A percentile compares a stretch with the other conserved stretches of the same genome.
Evolutionary conservation across 495 filamentous ascomycete genomes (phyloP).

Genomic region (Annulohypoxylon nitens): DNA sequence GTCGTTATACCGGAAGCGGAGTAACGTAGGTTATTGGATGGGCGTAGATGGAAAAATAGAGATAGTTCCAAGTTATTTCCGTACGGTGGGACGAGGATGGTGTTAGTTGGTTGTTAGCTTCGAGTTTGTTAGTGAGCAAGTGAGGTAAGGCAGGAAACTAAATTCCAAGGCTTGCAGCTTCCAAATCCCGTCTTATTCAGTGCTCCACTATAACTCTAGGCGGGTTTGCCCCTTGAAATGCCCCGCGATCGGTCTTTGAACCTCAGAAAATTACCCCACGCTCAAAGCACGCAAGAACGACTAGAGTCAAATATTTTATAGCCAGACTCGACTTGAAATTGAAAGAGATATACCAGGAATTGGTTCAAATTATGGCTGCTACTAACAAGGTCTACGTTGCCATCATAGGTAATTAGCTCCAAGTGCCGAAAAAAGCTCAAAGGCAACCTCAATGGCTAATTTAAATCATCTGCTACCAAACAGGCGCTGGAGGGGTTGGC

Average conservation of each 20-base stretch:
- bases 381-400: conserved; percentile 60
- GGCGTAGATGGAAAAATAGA: not conserved
- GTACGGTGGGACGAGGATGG: conserved; percentile 7
- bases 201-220: conserved; percentile 32
- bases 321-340: not conserved
- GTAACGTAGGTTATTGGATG: not conserved
- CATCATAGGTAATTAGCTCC: conserved; percentile 57
- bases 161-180: conserved; percentile 20
- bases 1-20: not conserved
- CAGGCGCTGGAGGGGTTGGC: conserved; percentile 94
- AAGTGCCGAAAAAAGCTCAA: conserved; percentile 10
- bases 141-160: conserved; percentile 6
- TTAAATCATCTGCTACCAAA: conserved; percentile 32
- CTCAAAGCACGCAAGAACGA: conserved; percentile 24
- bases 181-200: conserved; percentile 1
- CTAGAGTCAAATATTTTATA: conserved; percentile 2
- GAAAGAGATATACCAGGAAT: not conserved
- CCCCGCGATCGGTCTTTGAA: conserved; percentile 48
- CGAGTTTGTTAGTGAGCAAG: conserved; percentile 7
- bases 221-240: conserved; percentile 18
- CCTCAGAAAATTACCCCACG: conserved; percentile 49
- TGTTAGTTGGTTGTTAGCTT: conserved; percentile 1
- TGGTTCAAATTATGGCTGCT: conserved; percentile 44
- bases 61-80: conserved; percentile 23
- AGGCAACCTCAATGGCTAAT: conserved; percentile 30